Evolutionary conservation across 2,329 filamentous ascomycete genomes (phyloP), one percentile per base, ranked within the genome.

Genomic region (Botrytis hyacinthi): DNA sequence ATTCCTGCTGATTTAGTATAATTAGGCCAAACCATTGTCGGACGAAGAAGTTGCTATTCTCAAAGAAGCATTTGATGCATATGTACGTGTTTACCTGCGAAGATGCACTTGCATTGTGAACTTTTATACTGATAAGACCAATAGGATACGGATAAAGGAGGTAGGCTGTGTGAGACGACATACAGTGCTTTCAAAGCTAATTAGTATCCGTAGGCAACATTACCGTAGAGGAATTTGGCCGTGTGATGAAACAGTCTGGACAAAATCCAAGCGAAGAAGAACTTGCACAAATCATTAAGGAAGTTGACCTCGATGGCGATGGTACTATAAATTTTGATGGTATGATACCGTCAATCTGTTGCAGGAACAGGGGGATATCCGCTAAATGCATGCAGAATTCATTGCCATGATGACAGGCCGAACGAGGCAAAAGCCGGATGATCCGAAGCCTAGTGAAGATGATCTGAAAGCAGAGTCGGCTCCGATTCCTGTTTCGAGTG

Each of bases 211-310:
- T 18, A 74, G 73, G 73, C 26, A 75, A 73, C 12, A 75, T 75
- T 29, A 74, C 68, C 0, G 70, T 74, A 6, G 67, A 73, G 32
- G 74, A 74, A 42, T 73, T 75, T 20, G 71, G 66, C 3, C 67
- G 63, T 22, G 74, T 75, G 54, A 75, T 75, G 74, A 74, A 65
- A 29, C 32, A 73, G 40, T 60, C 63, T 3, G 65, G 63, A 6
- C 66, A 75, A 61, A 65, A 71, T 57, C 35, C 70, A 40, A 71
- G 51, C 3, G 70, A 70, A 7, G 57, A 62, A 22, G 89, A 91
- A 82, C 84, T 91, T 71, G 86, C 89, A 80, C 88, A 91, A 81
- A 89, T 91, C 84, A 89, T 91, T 83, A 89, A 89, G 82, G 89
- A 91, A 82, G 88, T 90, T 75, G 89, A 91, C 77, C 84, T 86